Percentiles rank a stretch among this genome's conserved stretches.
Conservation (phyloP, 75 land plant species). For the Chamaecyparis obtusa region DNA sequence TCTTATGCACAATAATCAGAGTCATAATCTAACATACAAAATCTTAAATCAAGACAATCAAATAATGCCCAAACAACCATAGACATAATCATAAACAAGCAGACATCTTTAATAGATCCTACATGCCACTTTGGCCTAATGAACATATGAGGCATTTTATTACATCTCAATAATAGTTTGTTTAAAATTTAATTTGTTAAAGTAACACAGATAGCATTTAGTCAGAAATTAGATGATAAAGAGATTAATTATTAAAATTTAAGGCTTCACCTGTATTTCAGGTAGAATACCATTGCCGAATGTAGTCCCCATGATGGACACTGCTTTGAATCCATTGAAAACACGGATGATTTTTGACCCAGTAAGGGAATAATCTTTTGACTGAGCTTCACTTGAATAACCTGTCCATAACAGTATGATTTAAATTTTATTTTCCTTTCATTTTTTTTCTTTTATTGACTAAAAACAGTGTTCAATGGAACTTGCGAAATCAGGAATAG, state of each 20-base stretch:
- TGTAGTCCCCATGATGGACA: constrained; percentile 73
- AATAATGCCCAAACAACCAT: neutral
- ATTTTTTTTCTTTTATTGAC: neutral
- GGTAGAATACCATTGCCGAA: constrained; percentile 87
- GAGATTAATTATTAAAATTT: neutral
- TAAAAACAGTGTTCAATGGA: neutral
- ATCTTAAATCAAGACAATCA: neutral
- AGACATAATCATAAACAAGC: neutral
- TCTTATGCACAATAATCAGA: neutral
- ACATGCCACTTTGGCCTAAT: neutral
- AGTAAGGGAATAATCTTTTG: constrained; percentile 61
- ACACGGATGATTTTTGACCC: constrained; percentile 28
- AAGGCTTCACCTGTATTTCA: constrained; percentile 73
- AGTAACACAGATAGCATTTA: neutral
- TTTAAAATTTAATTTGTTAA: neutral
- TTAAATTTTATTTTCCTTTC: neutral
- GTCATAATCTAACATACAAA: neutral
- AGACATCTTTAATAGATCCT: neutral
- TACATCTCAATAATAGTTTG: neutral
- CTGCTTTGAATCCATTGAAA: constrained; percentile 62
- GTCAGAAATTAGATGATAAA: neutral
- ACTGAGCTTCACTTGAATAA: constrained; percentile 59
- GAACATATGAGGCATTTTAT: neutral
- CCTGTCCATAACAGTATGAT: constrained; percentile 35
- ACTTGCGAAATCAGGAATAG: neutral